Percentiles rank a stretch among this genome's conserved stretches.
phyloP scores from a whole-genome alignment of 1,284 basidiomycete genomes.

The Cryptococcus wingfieldii region DNA sequence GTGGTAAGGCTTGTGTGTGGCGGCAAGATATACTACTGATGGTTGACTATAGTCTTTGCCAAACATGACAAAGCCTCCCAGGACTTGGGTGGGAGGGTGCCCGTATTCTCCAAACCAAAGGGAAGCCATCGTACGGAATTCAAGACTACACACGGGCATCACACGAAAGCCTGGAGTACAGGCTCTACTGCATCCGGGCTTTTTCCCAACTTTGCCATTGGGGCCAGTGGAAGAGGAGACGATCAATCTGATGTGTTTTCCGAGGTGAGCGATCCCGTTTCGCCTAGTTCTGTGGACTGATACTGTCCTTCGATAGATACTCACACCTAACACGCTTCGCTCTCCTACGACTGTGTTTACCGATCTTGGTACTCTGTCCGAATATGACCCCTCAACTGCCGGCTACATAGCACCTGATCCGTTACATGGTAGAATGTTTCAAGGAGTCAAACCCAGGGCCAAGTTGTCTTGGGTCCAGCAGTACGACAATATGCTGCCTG shows the following conservation, averaged over 20 bases:
- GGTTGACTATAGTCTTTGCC: slow-evolving; percentile 2
- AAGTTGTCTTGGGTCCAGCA: not conserved
- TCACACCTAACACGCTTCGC: not conserved
- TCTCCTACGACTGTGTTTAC: not conserved
- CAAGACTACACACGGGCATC: not conserved
- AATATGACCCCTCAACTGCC: not conserved
- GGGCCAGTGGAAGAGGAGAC: not conserved
- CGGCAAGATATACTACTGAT: no score
- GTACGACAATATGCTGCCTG: not conserved
- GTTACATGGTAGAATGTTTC: not conserved
- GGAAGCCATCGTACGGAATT: not conserved
- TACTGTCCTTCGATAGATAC: not conserved
- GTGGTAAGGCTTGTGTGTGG: not conserved
- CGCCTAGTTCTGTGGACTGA: not conserved
- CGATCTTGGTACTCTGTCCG: not conserved
- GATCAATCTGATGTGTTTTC: not conserved
- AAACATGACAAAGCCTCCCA: slow-evolving; percentile 6
- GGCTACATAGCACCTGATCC: not conserved
- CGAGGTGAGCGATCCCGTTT: not conserved
- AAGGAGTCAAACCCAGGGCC: not conserved
- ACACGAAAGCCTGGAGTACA: not conserved
- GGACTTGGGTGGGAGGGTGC: not conserved
- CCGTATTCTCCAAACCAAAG: not conserved
- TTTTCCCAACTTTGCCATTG: not conserved
- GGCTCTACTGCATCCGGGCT: not conserved